Evolutionary conservation across 441 rosid species (phyloP).

Genomic region (Corymbia calophylla): DNA sequence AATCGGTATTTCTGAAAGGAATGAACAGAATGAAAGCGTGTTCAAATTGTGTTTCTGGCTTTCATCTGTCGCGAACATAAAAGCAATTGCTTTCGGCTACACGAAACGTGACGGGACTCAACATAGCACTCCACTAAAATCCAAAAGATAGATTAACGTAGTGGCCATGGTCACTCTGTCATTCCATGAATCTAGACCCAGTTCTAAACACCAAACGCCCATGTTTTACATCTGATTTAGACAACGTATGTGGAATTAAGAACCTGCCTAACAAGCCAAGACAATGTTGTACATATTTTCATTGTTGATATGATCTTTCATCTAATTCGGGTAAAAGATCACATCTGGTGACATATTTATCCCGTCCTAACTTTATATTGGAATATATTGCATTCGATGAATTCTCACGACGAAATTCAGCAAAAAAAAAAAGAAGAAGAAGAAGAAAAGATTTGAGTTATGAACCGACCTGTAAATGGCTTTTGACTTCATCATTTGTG

Average conservation of each 20-base stretch:
- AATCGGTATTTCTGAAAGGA: not conserved
- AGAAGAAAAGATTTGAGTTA: not conserved
- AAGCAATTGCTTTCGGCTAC: not conserved
- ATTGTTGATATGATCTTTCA: not conserved
- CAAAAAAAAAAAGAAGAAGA: not conserved
- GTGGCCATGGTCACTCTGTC: not conserved
- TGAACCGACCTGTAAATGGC: slow-evolving; percentile 84
- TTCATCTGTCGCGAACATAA: not conserved
- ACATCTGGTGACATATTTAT: not conserved
- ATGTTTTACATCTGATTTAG: not conserved
- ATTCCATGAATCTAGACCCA: not conserved
- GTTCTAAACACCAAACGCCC: not conserved
- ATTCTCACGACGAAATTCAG: not conserved
- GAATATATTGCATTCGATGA: not conserved
- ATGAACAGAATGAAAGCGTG: not conserved
- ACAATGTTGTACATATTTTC: not conserved
- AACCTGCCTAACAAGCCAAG: not conserved
- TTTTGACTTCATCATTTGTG: slow-evolving; percentile 93
- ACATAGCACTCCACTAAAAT: not conserved
- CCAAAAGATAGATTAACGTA: not conserved
- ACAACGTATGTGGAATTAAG: not conserved
- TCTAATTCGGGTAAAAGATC: not conserved
- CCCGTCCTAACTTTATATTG: not conserved
- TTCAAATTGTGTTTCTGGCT: not conserved
- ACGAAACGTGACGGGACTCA: not conserved